Evolutionary conservation across 78 protist species (phyloP), one percentile per base, ranked within the genome.

Genomic region (Tieghemostelium lacteum): DNA sequence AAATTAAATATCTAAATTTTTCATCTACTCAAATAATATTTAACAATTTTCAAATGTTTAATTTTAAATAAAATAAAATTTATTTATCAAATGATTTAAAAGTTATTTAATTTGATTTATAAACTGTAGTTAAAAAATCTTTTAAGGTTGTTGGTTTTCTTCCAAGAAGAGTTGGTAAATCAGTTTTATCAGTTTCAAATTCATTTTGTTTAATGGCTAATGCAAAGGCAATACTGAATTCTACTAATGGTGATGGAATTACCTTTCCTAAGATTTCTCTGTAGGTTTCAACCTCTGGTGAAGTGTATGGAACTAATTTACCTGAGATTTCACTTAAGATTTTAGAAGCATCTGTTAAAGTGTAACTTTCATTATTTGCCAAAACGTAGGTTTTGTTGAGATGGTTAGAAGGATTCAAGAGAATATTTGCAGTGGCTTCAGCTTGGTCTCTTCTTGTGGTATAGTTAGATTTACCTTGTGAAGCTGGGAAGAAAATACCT

Each of bases 121-220:
- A 45, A 45, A 14, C 6, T 45, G 6, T 10, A 45, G 10, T 45
- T 45, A 45, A 45, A 45, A 14, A 45, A 14, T 45, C 52, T 45
- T 45, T 45, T 14, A 45, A 6, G 6, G 52, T 14, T 45, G 52
- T 45, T 6, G 52, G n/a, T 14, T 45, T 45, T 45, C 52, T 45
- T 45, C 52, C 52, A 14, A 45, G 10, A 45, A 45, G 6, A 14
- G 52, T 14, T 45, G 52, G 52, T 6, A 45, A 10, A 14, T 45
- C 69, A 54, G 65, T 33, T 22, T 2, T 55, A 1, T 26, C 19
- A 2, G 80, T 34, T 34, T 55, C 28, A 19, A 73, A 73, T 14
- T 73, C 83, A 37, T 49, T 49, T 31, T 54, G 34, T 57, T 55
- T 42, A n/a, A 73, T 73, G 0, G 83, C 83, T 28, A 24, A 55